phyloP scores from a whole-genome alignment of 2,329 filamentous ascomycete genomes.

The Fusarium continuum region DNA sequence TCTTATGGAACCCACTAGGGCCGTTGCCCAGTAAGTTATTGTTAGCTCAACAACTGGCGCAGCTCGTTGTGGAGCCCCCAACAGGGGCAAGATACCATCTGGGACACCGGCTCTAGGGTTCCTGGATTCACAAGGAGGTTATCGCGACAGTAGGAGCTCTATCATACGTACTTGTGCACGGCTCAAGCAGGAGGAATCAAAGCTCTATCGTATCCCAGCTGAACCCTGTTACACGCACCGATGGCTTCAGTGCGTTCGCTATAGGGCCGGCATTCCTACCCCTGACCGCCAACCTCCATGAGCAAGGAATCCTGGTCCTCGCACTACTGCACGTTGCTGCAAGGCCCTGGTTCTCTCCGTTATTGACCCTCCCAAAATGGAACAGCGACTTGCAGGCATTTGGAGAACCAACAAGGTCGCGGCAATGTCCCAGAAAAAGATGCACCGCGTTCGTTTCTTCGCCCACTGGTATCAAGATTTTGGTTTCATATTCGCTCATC shows the following conservation, averaged over 20 bases:
- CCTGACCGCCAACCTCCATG: constrained; percentile 23
- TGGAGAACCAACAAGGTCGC: constrained; percentile 36
- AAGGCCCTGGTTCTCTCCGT: constrained; percentile 23
- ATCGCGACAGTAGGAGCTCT: background rate
- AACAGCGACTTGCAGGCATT: constrained; percentile 21
- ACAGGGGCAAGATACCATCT: constrained; percentile 18
- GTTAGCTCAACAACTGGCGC: constrained; percentile 10
- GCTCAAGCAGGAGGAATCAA: constrained; percentile 2
- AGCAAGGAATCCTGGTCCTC: constrained; percentile 19
- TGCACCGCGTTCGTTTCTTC: constrained; percentile 37
- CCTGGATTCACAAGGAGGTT: constrained; percentile 1
- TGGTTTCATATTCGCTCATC: constrained; percentile 29
- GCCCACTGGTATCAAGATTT: constrained; percentile 31
- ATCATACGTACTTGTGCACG: background rate
- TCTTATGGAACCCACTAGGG: too few species aligned
- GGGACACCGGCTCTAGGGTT: background rate
- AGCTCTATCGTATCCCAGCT: constrained; percentile 9
- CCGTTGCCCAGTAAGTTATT: constrained; percentile 2
- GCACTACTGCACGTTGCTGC: constrained; percentile 23
- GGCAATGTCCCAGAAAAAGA: constrained; percentile 28
- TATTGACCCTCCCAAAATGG: constrained; percentile 29
- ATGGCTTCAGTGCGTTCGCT: constrained; percentile 4
- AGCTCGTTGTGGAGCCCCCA: constrained; percentile 12
- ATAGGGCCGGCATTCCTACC: constrained; percentile 18
- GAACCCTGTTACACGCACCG: constrained; percentile 16